Percentiles rank a stretch among this genome's conserved stretches.
Evolutionary conservation across 306 rosid species (phyloP).

Genomic region (Sphenostylis stenocarpa): DNA sequence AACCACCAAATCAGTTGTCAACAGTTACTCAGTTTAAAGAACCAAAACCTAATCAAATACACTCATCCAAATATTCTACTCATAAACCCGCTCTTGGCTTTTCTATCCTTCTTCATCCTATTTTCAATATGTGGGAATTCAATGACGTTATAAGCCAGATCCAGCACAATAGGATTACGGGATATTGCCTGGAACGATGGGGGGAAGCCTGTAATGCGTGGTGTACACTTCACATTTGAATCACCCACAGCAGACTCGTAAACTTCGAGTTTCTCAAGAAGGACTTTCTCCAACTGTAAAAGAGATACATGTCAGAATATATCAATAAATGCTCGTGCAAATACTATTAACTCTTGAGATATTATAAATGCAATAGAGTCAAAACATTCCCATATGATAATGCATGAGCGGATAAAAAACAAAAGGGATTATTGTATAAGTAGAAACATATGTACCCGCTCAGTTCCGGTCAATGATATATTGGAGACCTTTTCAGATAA

Average conservation of each 20-base stretch:
- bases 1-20: conserved; percentile 19
- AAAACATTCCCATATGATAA: background rate
- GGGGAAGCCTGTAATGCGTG: conserved; percentile 51
- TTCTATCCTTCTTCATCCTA: conserved; percentile 56
- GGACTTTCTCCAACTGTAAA: conserved; percentile 54
- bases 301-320: conserved; percentile 26
- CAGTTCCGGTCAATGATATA: conserved; percentile 48
- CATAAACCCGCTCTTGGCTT: conserved; percentile 46
- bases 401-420: background rate
- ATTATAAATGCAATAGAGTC: background rate
- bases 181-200: conserved; percentile 51
- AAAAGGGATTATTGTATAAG: conserved; percentile 5
- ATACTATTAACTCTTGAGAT: background rate
- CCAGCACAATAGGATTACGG: conserved; percentile 57
- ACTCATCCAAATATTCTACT: conserved; percentile 50
- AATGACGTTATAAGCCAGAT: conserved; percentile 47
- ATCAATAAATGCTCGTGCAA: conserved; percentile 19
- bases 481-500: conserved; percentile 46
- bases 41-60: conserved; percentile 22
- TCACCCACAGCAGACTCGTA: conserved; percentile 57
- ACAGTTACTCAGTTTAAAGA: conserved; percentile 6
- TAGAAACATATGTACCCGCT: conserved; percentile 45
- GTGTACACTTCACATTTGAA: conserved; percentile 46
- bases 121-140: conserved; percentile 50
- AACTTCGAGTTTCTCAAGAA: conserved; percentile 51